Percentiles rank a stretch among this genome's conserved stretches.
Conservation (phyloP, 2,329 filamentous ascomycete genomes). For the Colletotrichum cuscutae region DNA sequence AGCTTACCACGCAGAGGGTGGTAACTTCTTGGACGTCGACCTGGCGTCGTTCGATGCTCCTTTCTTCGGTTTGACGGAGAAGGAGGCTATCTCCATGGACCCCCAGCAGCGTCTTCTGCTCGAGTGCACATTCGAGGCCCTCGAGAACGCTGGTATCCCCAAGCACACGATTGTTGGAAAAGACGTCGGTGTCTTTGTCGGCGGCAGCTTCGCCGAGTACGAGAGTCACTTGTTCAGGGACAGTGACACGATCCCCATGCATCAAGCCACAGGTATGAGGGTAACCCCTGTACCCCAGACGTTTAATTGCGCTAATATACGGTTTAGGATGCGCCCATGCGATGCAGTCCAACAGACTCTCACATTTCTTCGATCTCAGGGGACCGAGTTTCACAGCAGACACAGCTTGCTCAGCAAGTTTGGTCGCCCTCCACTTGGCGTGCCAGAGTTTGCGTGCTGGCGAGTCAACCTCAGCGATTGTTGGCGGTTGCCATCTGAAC, state of each 20-base stretch:
- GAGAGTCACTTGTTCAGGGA: constrained; percentile 57
- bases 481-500: constrained; percentile 59
- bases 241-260: constrained; percentile 59
- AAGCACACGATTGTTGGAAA: constrained; percentile 58
- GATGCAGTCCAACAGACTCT: constrained; percentile 65
- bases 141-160: constrained; percentile 63
- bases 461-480: constrained; percentile 58
- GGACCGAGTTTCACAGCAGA: constrained; percentile 64
- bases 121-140: constrained; percentile 64
- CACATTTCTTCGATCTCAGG: constrained; percentile 64
- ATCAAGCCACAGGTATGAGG: constrained; percentile 59
- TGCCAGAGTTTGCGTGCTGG: constrained; percentile 59
- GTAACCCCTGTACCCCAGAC: background rate
- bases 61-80: constrained; percentile 63
- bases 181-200: constrained; percentile 62
- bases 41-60: constrained; percentile 60
- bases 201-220: constrained; percentile 59
- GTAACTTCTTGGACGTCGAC: constrained; percentile 58
- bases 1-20: constrained; percentile 39
- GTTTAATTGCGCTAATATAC: constrained; percentile 30
- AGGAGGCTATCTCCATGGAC: constrained; percentile 63
- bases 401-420: constrained; percentile 62
- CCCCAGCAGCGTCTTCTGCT: constrained; percentile 64
- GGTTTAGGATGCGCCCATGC: constrained; percentile 57
- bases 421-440: constrained; percentile 61